Evolutionary conservation across 495 filamentous ascomycete genomes (phyloP).

Genomic region (Aspergillus baeticus): DNA sequence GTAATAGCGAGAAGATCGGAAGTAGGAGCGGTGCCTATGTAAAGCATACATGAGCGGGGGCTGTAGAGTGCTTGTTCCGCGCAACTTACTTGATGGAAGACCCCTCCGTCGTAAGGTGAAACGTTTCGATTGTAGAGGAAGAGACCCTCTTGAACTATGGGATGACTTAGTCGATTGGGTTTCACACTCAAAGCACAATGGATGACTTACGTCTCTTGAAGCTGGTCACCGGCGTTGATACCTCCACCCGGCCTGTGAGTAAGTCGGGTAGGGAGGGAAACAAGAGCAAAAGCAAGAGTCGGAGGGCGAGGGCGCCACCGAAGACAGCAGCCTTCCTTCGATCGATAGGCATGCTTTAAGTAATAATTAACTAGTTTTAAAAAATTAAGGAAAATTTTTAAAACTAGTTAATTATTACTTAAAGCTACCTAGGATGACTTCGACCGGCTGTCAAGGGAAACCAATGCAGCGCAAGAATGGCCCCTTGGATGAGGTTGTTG

Average conservation of each 20-base stretch:
- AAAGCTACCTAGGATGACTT: too few species aligned
- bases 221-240: slow-evolving; percentile 94
- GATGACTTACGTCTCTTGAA: slow-evolving; percentile 83
- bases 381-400: too few species aligned
- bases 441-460: slow-evolving; percentile 7
- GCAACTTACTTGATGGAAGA: slow-evolving; percentile 79
- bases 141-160: slow-evolving; percentile 86
- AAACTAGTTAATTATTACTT: too few species aligned
- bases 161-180: background rate
- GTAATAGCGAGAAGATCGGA: slow-evolving; percentile 84
- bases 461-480: slow-evolving; percentile 9
- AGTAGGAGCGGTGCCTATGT: slow-evolving; percentile 80
- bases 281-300: slow-evolving; percentile 73
- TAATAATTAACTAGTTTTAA: too few species aligned
- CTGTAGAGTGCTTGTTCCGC: background rate
- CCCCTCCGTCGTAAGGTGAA: slow-evolving; percentile 94
- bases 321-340: slow-evolving; percentile 75
- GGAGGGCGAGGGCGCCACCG: slow-evolving; percentile 70
- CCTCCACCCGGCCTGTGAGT: slow-evolving; percentile 87
- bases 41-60: slow-evolving; percentile 3
- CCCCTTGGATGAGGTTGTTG: slow-evolving; percentile 2
- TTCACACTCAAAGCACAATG: background rate
- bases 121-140: slow-evolving; percentile 96
- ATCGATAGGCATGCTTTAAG: slow-evolving; percentile 71
- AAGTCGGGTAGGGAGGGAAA: slow-evolving; percentile 86